A percentile compares a stretch with the other conserved stretches of the same genome.
phyloP scores from a whole-genome alignment of 768 basidiomycete genomes.

The Tubosaeta sp. region DNA sequence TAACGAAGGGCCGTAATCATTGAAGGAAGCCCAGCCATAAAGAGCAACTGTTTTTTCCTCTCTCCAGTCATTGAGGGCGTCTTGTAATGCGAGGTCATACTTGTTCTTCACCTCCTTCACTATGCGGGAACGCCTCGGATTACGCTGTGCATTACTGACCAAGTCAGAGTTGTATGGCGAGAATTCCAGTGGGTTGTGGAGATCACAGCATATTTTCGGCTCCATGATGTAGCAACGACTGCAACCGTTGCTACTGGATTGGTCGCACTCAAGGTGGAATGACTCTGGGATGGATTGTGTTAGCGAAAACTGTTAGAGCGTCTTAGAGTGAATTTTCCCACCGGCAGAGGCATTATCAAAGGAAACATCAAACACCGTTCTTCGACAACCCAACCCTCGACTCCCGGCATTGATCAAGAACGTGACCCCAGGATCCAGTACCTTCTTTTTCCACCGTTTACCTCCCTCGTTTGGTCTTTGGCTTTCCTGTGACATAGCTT shows the following conservation, averaged over 20 bases:
- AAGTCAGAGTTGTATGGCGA: background rate
- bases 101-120: too few species aligned
- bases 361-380: background rate
- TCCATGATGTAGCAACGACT: background rate
- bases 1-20: background rate
- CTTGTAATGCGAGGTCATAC: background rate
- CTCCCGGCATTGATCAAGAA: background rate
- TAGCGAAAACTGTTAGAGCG: too few species aligned
- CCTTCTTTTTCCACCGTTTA: background rate
- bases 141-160: background rate
- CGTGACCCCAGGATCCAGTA: background rate
- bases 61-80: background rate
- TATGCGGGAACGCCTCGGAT: background rate
- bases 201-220: background rate
- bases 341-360: background rate
- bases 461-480: background rate
- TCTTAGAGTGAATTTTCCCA: background rate
- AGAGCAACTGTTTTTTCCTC: background rate
- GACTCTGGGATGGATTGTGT: too few species aligned
- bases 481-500: background rate
- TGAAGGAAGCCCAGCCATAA: background rate
- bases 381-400: background rate
- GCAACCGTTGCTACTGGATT: background rate
- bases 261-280: background rate
- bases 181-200: background rate